Conservation (phyloP, 495 filamentous ascomycete species). For the Emericellopsis terricola region DNA sequence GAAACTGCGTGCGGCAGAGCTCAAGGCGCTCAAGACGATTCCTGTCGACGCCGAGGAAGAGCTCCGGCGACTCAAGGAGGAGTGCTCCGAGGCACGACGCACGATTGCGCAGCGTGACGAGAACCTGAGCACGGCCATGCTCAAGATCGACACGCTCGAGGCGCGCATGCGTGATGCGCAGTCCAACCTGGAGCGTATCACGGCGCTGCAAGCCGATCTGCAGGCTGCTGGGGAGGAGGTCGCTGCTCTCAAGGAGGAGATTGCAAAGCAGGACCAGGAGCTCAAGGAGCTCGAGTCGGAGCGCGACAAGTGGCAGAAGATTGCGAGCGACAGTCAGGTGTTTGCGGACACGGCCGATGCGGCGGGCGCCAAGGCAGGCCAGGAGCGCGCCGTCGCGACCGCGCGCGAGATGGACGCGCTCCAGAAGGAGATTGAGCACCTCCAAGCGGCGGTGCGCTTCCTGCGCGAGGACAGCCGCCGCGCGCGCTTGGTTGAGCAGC, state of each 20-base stretch:
- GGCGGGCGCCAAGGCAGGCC: slow-evolving; percentile 30
- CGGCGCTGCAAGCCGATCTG: slow-evolving; percentile 43
- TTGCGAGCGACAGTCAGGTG: slow-evolving; percentile 45
- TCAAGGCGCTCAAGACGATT: slow-evolving; percentile 60
- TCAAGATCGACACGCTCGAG: slow-evolving; percentile 88
- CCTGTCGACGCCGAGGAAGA: slow-evolving; percentile 67
- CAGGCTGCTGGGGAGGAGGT: slow-evolving; percentile 33
- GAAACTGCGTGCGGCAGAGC: slow-evolving; percentile 61
- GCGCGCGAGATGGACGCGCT: slow-evolving; percentile 60
- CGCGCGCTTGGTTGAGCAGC: slow-evolving; percentile 40
- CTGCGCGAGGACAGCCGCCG: slow-evolving; percentile 62
- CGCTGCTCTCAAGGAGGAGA: slow-evolving; percentile 43
- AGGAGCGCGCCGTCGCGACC: slow-evolving; percentile 44
- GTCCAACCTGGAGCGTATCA: slow-evolving; percentile 45
- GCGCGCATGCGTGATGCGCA: slow-evolving; percentile 59
- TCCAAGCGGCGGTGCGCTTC: slow-evolving; percentile 63
- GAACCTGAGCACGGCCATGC: slow-evolving; percentile 50
- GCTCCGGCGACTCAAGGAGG: slow-evolving; percentile 53
- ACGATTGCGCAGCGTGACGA: slow-evolving; percentile 48
- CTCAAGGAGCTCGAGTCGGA: slow-evolving; percentile 39
- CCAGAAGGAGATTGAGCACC: slow-evolving; percentile 45
- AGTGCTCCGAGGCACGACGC: slow-evolving; percentile 45
- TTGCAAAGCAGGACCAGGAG: slow-evolving; percentile 40
- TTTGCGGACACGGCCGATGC: slow-evolving; percentile 32
- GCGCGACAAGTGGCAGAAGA: slow-evolving; percentile 58